A percentile compares a stretch with the other conserved stretches of the same genome.
Evolutionary conservation across 2,329 filamentous ascomycete species (phyloP).

Genomic region (Botrytis deweyae): DNA sequence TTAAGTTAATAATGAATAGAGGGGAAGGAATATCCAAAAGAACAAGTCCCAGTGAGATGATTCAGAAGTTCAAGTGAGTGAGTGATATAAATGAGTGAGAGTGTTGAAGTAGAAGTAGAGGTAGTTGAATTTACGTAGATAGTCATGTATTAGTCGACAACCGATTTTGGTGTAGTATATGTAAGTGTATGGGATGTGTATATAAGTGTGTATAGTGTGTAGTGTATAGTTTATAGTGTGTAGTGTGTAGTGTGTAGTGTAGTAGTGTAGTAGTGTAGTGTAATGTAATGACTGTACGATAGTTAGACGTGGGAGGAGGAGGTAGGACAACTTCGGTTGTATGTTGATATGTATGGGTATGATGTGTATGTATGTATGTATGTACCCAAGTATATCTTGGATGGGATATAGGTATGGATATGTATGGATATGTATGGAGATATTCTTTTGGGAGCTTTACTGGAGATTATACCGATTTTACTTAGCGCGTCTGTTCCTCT

Average conservation of each 20-base stretch:
- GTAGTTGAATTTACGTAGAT: background rate
- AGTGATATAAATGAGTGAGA: background rate
- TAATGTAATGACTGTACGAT: background rate
- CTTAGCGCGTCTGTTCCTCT: constrained; percentile 13
- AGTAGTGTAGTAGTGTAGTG: background rate
- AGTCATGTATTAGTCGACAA: background rate
- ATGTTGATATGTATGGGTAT: background rate
- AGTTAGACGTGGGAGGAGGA: background rate
- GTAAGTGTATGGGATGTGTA: background rate
- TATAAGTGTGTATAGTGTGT: background rate
- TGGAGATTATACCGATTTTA: constrained; percentile 6
- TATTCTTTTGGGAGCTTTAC: background rate
- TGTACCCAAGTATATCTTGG: background rate
- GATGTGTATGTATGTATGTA: background rate
- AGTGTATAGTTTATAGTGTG: background rate
- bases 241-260: background rate
- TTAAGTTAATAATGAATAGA: background rate
- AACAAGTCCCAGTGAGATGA: background rate
- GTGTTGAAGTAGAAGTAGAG: background rate
- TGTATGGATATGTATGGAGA: constrained; percentile 1
- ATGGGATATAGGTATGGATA: background rate
- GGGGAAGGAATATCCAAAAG: background rate
- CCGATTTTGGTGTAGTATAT: background rate
- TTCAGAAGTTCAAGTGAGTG: background rate
- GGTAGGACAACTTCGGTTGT: background rate